These are phyloP conservation scores for Hericium alpestre DNA, from an alignment of 768 basidiomycete genomes.

Conservation along the genomic window DNA sequence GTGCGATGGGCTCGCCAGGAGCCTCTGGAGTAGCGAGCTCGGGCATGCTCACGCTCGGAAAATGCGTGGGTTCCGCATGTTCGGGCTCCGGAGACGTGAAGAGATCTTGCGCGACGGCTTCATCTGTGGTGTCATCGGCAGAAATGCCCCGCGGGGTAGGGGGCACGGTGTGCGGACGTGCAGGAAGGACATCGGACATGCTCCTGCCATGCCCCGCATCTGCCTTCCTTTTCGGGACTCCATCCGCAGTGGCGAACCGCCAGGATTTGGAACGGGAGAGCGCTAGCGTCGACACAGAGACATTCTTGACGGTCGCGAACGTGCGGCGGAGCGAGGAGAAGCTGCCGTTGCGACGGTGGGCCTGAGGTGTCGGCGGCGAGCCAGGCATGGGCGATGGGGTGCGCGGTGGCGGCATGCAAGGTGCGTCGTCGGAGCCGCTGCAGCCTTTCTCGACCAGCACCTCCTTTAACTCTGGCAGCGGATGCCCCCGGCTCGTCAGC, in stretches of 20 bases:
- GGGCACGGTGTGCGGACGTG: neutral
- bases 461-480: slow-evolving; percentile 3
- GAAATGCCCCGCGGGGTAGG: neutral
- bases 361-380: neutral
- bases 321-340: slow-evolving; percentile 1
- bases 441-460: neutral
- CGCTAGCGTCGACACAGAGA: slow-evolving; percentile 5
- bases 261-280: neutral
- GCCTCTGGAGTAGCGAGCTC: neutral
- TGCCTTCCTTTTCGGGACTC: slow-evolving; percentile 5
- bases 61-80: neutral
- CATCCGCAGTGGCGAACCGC: neutral
- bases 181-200: slow-evolving; percentile 2
- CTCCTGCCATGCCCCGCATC: slow-evolving; percentile 1
- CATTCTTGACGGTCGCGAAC: neutral
- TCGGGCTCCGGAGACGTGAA: neutral
- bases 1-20: neutral
- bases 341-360: neutral
- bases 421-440: slow-evolving; percentile 2
- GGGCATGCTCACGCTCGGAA: neutral
- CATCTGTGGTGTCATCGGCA: neutral
- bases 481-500: slow-evolving; percentile 12
- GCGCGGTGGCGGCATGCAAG: neutral
- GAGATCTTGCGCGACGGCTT: neutral
- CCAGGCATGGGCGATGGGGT: neutral